Evolutionary conservation across 441 rosid genomes (phyloP).

Genomic region (Gossypium aridum): DNA sequence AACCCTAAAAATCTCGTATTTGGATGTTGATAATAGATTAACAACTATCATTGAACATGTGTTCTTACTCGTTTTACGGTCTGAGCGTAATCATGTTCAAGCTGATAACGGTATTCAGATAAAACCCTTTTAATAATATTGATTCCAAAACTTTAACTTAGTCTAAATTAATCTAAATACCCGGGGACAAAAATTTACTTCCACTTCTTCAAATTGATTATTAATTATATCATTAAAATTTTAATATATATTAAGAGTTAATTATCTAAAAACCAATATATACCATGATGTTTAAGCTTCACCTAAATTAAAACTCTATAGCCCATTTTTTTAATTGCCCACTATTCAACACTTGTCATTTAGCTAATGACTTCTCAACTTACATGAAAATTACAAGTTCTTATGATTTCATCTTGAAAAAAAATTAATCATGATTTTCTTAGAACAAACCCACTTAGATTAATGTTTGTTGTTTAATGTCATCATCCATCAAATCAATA

Average conservation of each 20-base stretch:
- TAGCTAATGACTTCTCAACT: conserved; percentile 5
- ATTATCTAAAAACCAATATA: not conserved
- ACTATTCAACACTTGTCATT: not conserved
- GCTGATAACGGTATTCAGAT: rapidly evolving
- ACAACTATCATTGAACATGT: too few relatives aligned
- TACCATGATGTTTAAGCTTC: not conserved
- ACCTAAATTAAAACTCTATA: not conserved
- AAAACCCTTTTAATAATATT: too few relatives aligned
- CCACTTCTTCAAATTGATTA: too few relatives aligned
- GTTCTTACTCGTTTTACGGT: too few relatives aligned
- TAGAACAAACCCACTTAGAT: not conserved
- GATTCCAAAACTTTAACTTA: too few relatives aligned
- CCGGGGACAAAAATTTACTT: too few relatives aligned
- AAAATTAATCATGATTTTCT: not conserved
- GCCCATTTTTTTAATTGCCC: not conserved
- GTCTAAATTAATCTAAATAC: too few relatives aligned
- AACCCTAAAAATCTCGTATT: not conserved
- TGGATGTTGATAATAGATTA: too few relatives aligned
- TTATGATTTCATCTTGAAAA: not conserved
- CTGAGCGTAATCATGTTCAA: too few relatives aligned
- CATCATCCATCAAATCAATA: not conserved
- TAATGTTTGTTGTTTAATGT: not conserved
- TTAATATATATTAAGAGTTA: not conserved
- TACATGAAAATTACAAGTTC: not conserved
- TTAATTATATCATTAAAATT: too few relatives aligned